phyloP scores from a whole-genome alignment of 345 rosid species.

The Stellera chamaejasme region DNA sequence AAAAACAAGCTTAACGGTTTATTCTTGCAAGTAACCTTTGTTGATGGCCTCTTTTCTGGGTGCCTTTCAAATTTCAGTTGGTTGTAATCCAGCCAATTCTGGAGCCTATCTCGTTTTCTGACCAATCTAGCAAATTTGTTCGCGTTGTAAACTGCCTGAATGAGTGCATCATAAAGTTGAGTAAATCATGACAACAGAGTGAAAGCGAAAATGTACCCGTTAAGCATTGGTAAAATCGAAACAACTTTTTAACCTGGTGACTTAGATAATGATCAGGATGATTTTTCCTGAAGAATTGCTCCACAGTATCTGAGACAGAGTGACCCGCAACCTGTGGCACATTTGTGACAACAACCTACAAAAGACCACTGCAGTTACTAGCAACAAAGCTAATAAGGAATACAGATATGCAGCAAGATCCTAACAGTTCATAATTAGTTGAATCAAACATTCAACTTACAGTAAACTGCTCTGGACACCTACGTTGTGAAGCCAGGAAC shows the following conservation, averaged over 20 bases:
- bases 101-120: conserved; percentile 67
- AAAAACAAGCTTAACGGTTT: background rate
- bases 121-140: conserved; percentile 66
- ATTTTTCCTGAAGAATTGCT: conserved; percentile 68
- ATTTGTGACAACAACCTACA: conserved; percentile 88
- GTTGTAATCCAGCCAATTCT: conserved; percentile 82
- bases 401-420: background rate
- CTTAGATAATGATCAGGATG: conserved; percentile 86
- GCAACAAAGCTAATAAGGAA: background rate
- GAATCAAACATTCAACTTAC: conserved; percentile 40
- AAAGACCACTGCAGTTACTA: conserved; percentile 4
- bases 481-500: conserved; percentile 69
- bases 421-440: background rate
- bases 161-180: conserved; percentile 9
- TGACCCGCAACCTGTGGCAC: conserved; percentile 58
- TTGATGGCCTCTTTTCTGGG: conserved; percentile 69
- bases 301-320: conserved; percentile 54
- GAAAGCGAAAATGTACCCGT: too few relatives aligned
- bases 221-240: background rate
- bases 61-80: conserved; percentile 75
- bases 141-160: conserved; percentile 82
- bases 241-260: conserved; percentile 48
- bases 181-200: background rate
- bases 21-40: conserved; percentile 38
- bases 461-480: conserved; percentile 87